phyloP scores from a whole-genome alignment of 2,329 filamentous ascomycete species.

The Colletotrichum truncatum region DNA sequence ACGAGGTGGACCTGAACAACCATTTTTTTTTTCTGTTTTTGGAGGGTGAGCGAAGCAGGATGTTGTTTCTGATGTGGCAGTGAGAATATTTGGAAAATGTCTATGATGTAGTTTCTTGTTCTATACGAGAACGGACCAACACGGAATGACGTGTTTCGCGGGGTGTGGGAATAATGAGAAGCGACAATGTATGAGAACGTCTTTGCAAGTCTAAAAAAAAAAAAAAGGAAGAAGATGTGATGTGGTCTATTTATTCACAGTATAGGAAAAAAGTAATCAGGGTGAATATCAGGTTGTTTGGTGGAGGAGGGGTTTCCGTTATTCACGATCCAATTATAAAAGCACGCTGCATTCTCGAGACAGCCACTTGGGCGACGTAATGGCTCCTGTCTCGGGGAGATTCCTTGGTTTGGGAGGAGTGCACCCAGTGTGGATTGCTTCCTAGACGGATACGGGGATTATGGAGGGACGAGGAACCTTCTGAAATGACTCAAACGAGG shows the following conservation, averaged over 20 bases:
- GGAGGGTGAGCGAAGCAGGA: not conserved
- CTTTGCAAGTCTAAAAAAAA: not conserved
- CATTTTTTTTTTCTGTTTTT: constrained; percentile 44
- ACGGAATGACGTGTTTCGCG: too few species aligned
- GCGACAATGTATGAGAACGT: too few species aligned
- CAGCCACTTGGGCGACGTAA: constrained; percentile 16
- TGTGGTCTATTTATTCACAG: not conserved
- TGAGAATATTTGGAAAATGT: too few species aligned
- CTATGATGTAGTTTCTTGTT: too few species aligned
- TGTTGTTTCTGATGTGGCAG: not conserved
- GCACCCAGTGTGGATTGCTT: not conserved
- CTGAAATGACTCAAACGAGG: constrained; percentile 2
- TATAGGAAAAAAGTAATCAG: not conserved
- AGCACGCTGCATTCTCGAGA: constrained; percentile 7
- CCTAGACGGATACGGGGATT: not conserved
- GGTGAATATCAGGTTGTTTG: not conserved
- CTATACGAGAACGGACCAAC: too few species aligned
- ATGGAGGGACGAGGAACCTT: not conserved
- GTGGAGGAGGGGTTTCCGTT: too few species aligned
- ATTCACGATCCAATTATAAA: constrained; percentile 16
- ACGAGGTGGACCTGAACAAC: constrained; percentile 70
- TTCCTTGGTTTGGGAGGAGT: constrained; percentile 2
- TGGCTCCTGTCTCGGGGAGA: constrained; percentile 6
- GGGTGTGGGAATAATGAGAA: too few species aligned
- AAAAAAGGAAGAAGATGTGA: not conserved